A percentile compares a stretch with the other conserved stretches of the same genome.
Conservation (phyloP, 805 yeast genomes). For the Candida stauntonica region DNA sequence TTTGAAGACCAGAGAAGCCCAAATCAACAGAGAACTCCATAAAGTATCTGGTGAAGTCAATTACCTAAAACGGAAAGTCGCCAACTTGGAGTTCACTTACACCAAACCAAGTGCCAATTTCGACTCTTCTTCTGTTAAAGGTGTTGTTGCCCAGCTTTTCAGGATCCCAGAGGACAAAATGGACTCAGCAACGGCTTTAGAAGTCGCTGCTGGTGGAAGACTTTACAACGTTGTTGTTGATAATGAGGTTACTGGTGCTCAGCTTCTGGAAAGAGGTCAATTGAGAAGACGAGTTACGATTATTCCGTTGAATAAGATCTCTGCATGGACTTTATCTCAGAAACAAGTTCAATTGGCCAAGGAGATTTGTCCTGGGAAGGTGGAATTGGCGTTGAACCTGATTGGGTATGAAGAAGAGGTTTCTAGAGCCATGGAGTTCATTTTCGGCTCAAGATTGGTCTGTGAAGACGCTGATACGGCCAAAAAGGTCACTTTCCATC, state of each 20-base stretch:
- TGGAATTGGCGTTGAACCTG: constrained; percentile 82
- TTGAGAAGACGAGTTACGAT: constrained; percentile 81
- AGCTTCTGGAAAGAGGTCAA: constrained; percentile 71
- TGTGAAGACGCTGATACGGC: constrained; percentile 89
- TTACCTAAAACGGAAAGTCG: constrained; percentile 54
- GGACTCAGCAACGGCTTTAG: constrained; percentile 75
- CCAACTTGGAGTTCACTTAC: constrained; percentile 74
- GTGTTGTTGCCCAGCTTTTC: constrained; percentile 86
- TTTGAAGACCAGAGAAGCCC: constrained; percentile 42
- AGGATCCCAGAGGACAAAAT: constrained; percentile 49
- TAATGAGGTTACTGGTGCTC: constrained; percentile 78
- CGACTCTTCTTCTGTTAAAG: constrained; percentile 62
- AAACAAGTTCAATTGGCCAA: constrained; percentile 62
- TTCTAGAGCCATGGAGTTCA: constrained; percentile 79
- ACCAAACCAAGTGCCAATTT: constrained; percentile 60
- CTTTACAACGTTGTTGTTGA: constrained; percentile 90
- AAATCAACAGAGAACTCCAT: constrained; percentile 41
- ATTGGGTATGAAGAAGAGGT: constrained; percentile 71
- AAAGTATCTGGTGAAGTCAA: constrained; percentile 45
- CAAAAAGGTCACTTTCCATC: constrained; percentile 81
- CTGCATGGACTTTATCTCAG: constrained; percentile 51
- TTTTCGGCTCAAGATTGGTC: constrained; percentile 85
- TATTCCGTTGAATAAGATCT: constrained; percentile 85
- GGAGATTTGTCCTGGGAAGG: constrained; percentile 73
- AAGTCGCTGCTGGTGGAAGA: constrained; percentile 91